Evolutionary conservation across 495 filamentous ascomycete species (phyloP), one percentile per base, ranked within the genome.

Genomic region (Daldinia concentrica): DNA sequence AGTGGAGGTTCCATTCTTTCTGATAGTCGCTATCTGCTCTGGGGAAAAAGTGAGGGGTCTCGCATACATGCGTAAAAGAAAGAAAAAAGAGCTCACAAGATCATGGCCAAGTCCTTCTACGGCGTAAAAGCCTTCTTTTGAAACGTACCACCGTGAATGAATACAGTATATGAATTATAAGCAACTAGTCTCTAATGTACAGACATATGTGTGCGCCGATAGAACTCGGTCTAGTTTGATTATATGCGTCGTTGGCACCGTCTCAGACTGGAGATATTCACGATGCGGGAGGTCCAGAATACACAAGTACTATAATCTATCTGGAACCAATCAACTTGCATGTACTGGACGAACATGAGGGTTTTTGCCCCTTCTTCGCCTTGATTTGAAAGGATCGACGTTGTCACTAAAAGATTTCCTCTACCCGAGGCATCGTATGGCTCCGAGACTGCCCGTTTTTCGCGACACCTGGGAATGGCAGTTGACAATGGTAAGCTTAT

Each of bases 241-340:
- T 62, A 73, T 65, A 54, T 69, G 71, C 62, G 62, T 62, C 51
- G 61, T 62, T 68, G 58, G 62, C 65, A 68, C 36, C 15, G 54
- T 54, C 57, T 34, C 30, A 67, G 55, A 43, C 56, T 32, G 56
- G 64, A 62, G 58, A 69, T 52, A 37, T 66, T 73, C 71, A 45
- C 41, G 32, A 66, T 62, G 50, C 64, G 41, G 61, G 62, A 70
- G 67, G 72, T 68, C 72, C 59, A 74, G 63, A 70, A 67, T 70
- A 64, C 54, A 61, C 45, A 36, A 12, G 34, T 1, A 36, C 54
- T 61, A 39, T 64, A 39, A 48, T 11, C 24, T 34, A 54, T 43
- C 34, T 54, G 39, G 37, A 64, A 55, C 72, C 72, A 74, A 74
- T 74, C 68, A 65, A 61, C 56, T 41, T 54, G 63, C 63, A 74